Evolutionary conservation across 441 rosid genomes (phyloP), one percentile per base, ranked within the genome.

Genomic region (Gossypium davidsonii): DNA sequence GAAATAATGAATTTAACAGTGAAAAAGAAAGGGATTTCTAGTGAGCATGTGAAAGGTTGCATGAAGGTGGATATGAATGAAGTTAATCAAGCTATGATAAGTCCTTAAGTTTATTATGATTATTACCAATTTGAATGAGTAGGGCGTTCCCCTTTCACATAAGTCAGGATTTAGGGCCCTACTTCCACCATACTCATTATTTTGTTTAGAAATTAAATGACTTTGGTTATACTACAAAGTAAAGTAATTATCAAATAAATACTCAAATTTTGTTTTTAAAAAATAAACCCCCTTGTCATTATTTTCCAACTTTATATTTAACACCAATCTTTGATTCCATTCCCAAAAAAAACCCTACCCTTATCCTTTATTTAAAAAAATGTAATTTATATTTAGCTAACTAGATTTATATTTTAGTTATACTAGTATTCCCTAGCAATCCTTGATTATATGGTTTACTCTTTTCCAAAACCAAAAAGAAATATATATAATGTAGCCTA

Each of bases 121-220:
- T 49, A 69, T 69, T 53, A 31, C 64, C 51, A 37, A 44, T 12
- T 44, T 53, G 26, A 53, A 12, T 20, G 21, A 70, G 17, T 20
- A 34, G 72, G 44, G 15, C 2, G 7, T 55, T 18, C 14, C 34
- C 48, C 56, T 66, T 21, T 18, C 20, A 46, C 15, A 48, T 23
- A 23, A 9, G 25, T 1, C 9, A 9, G 26, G 59, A 2, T 3
- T 55, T 18, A 55, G 51, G 51, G 51, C 12, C 65, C 64, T 39
- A 57, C 64, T 6, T 6, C 5, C 64, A 20, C 64, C 53, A 56
- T 34, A 37, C 64, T 55, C 53, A 56, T 56, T 70, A 56, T 70
- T 53, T 56, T 70, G 73, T 56, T 70, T 21, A 34, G 7, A 31
- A 57, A 53, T 31, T 8, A 26, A 26, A 51, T 69, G 10, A 26